These are phyloP conservation scores for Talaromyces liani DNA, from an alignment of 495 filamentous ascomycete species.

Conservation along the genomic window DNA sequence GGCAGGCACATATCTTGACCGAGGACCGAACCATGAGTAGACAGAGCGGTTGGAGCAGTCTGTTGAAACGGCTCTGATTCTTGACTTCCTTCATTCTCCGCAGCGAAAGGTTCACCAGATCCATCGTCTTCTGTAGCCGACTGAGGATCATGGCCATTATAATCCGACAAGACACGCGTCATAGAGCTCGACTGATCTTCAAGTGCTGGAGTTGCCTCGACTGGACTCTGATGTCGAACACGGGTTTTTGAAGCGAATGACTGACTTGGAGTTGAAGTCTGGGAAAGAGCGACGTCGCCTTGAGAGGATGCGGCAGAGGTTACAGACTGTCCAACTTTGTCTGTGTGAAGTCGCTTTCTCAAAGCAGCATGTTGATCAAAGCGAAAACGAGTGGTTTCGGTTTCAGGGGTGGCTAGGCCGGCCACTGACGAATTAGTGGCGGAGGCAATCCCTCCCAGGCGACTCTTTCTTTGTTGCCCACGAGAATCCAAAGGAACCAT, in stretches of 20 bases:
- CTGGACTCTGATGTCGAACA: background rate
- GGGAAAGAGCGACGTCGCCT: constrained; percentile 18
- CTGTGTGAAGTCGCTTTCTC: constrained; percentile 29
- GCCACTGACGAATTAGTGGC: constrained; percentile 21
- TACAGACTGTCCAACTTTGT: constrained; percentile 12
- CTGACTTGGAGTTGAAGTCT: constrained; percentile 9
- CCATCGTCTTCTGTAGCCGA: background rate
- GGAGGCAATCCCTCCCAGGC: constrained; percentile 12
- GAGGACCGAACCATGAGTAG: constrained; percentile 49
- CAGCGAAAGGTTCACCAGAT: constrained; percentile 5
- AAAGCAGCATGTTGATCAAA: constrained; percentile 21
- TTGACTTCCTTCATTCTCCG: constrained; percentile 9
- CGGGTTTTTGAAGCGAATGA: background rate
- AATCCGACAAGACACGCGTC: background rate
- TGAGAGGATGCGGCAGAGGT: constrained; percentile 20
- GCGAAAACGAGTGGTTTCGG: constrained; percentile 25
- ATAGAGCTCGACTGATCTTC: constrained; percentile 10
- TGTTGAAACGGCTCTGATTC: constrained; percentile 11
- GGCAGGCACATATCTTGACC: constrained; percentile 86
- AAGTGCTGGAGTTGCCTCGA: constrained; percentile 11
- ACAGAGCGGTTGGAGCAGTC: constrained; percentile 24
- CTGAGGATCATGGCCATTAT: background rate
- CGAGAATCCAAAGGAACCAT: constrained; percentile 28
- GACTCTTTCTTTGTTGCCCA: constrained; percentile 15
- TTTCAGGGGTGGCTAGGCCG: constrained; percentile 39